Evolutionary conservation across 805 yeast genomes (phyloP).

Genomic region (Yarrowia phangngaensis): DNA sequence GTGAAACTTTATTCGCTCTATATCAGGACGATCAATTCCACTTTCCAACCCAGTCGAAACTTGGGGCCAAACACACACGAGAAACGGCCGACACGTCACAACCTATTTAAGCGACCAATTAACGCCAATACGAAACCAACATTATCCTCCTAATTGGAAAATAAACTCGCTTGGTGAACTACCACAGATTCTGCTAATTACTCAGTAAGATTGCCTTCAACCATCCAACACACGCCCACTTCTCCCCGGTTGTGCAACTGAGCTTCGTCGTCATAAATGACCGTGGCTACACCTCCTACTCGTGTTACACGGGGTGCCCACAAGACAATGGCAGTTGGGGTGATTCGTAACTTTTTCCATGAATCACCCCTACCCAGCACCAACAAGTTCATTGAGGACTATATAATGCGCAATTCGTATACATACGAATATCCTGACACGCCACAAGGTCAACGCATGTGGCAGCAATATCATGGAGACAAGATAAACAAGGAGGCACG

Average conservation of each 20-base stretch:
- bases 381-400: conserved; percentile 13
- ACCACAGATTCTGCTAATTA: too few species aligned
- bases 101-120: too few species aligned
- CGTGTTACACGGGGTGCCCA: conserved; percentile 3
- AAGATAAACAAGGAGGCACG: conserved; percentile 12
- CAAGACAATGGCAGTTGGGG: conserved; percentile 7
- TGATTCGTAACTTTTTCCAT: conserved; percentile 11
- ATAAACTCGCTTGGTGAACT: background rate
- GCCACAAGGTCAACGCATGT: conserved; percentile 7
- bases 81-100: too few species aligned
- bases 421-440: conserved; percentile 22
- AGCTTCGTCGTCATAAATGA: too few species aligned
- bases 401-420: conserved; percentile 20
- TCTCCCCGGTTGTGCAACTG: too few species aligned
- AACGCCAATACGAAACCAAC: too few species aligned
- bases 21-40: conserved; percentile 12
- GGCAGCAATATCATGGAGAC: conserved; percentile 21
- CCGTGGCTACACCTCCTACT: background rate
- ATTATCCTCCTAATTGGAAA: too few species aligned
- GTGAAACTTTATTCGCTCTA: conserved; percentile 23
- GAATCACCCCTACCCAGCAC: conserved; percentile 4
- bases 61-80: too few species aligned
- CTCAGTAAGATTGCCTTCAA: too few species aligned
- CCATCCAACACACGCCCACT: too few species aligned
- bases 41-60: background rate